These are phyloP conservation scores for Xylariaceae sp. DNA, from an alignment of 2,329 filamentous ascomycete genomes.

Conservation along the genomic window DNA sequence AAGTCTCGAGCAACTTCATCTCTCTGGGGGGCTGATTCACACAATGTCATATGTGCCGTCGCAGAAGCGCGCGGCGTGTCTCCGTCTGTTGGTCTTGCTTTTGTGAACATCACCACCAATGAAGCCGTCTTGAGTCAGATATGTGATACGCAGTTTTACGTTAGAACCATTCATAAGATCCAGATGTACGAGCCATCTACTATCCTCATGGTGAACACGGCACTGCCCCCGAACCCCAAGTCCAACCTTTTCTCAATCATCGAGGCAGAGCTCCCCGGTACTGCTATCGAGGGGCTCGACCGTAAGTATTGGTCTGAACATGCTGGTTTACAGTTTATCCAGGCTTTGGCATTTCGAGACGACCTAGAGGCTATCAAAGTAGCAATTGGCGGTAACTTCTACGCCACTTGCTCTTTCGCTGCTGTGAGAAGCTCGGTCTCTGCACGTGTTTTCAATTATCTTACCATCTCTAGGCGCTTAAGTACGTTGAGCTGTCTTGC, in stretches of 20 bases:
- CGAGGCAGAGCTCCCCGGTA: constrained; percentile 62
- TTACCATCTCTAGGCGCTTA: constrained; percentile 56
- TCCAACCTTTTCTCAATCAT: constrained; percentile 72
- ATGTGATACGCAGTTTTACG: constrained; percentile 87
- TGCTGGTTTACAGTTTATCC: constrained; percentile 69
- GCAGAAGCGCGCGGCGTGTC: constrained; percentile 83
- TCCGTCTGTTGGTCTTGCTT: constrained; percentile 77
- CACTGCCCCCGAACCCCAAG: constrained; percentile 57
- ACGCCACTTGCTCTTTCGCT: constrained; percentile 76
- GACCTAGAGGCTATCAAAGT: constrained; percentile 79
- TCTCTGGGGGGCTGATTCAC: constrained; percentile 46
- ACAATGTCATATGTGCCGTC: constrained; percentile 81
- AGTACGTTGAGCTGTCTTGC: constrained; percentile 70
- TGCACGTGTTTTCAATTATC: constrained; percentile 9
- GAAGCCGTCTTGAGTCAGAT: constrained; percentile 86
- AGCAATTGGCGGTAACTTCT: constrained; percentile 76
- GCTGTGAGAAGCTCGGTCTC: constrained; percentile 53
- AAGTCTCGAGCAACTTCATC: constrained; percentile 40
- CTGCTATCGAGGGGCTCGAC: constrained; percentile 60
- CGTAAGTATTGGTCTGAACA: constrained; percentile 80
- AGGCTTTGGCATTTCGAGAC: constrained; percentile 70
- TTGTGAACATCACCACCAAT: constrained; percentile 79
- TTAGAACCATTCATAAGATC: constrained; percentile 81
- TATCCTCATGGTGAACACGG: constrained; percentile 70
- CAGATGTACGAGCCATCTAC: constrained; percentile 72